Evolutionary conservation across 192 early-diverging fungal genomes (phyloP), one percentile per base, ranked within the genome.

Genomic region (Spinellus fusiger): DNA sequence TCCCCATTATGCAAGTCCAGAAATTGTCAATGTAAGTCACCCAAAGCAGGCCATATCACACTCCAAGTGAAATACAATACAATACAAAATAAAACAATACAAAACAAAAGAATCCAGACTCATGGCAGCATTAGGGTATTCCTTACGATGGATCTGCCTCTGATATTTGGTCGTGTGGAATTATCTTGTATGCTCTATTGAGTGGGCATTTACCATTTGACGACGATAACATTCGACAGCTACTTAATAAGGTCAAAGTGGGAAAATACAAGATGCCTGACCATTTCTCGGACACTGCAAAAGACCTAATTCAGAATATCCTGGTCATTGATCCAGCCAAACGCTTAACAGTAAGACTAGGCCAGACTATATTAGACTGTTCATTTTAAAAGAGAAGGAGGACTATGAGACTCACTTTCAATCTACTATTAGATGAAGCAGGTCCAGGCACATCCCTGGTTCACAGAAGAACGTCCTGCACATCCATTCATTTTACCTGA

Each of bases 191-290:
- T 66, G 87, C 85, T 0, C 56, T 90, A n/a, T 56, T 90, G 26
- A 83, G 80, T 28, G 88, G 88, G 9, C 80, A 84, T 56, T 64
- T 90, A 33, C 88, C 88, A 5, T 90, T 90, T 75, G 86, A 90
- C 47, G 87, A 89, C 61, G 83, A 86, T 49, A 87, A 90, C 63
- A 89, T 89, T 52, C 59, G 79, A 18, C 56, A 71, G 33, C 61
- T 89, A 5, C 48, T 89, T n/a, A 66, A 56, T 35, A 89, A 88
- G 54, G 72, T 71, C 47, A 74, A 77, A 52, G 48, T 40, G 13
- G 62, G 66, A 23, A 68, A 68, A 54, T 77, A 71, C 52, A 48
- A 68, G 9, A 75, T 83, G 37, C 77, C 69, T 10, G 48, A 50
- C 22, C 50, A 74, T 56, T 44, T 79, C 10, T 66, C 65, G 28